phyloP scores from a whole-genome alignment of 2,329 filamentous ascomycete species.

The Bipolaris cookei region DNA sequence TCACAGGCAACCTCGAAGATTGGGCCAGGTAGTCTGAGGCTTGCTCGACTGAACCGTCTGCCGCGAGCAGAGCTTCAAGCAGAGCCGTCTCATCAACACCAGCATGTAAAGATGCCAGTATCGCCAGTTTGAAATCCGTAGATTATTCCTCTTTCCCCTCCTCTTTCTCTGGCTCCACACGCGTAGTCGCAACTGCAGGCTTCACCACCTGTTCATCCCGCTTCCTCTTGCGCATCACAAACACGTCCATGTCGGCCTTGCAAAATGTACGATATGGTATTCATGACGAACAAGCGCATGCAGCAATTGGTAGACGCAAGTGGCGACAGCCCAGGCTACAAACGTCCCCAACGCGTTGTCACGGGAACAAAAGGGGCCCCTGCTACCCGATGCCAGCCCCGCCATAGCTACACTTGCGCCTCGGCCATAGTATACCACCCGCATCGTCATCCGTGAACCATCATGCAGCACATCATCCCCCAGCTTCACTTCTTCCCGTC shows the following conservation, averaged over 20 bases:
- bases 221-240: slow-evolving; percentile 48
- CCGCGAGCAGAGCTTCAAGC: slow-evolving; percentile 78
- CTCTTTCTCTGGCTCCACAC: not conserved
- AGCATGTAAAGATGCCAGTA: slow-evolving; percentile 79
- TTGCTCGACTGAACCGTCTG: slow-evolving; percentile 75
- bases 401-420: slow-evolving; percentile 24
- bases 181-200: not conserved
- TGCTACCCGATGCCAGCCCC: slow-evolving; percentile 20
- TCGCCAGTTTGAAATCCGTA: slow-evolving; percentile 87
- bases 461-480: slow-evolving; percentile 18
- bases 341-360: slow-evolving; percentile 17
- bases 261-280: not conserved
- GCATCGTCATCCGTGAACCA: slow-evolving; percentile 27
- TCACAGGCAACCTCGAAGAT: slow-evolving; percentile 36
- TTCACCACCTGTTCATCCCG: slow-evolving; percentile 23
- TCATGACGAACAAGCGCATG: not conserved
- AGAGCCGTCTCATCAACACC: slow-evolving; percentile 68
- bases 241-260: slow-evolving; percentile 44
- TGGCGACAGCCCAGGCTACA: not conserved
- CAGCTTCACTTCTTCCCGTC: slow-evolving; percentile 15
- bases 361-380: slow-evolving; percentile 21
- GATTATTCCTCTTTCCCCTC: slow-evolving; percentile 64
- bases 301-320: not conserved
- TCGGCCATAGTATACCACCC: slow-evolving; percentile 25
- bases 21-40: slow-evolving; percentile 64